Base-by-base conservation (phyloP, 169 alveolate species). In the Plasmodium blacklocki region DNA sequence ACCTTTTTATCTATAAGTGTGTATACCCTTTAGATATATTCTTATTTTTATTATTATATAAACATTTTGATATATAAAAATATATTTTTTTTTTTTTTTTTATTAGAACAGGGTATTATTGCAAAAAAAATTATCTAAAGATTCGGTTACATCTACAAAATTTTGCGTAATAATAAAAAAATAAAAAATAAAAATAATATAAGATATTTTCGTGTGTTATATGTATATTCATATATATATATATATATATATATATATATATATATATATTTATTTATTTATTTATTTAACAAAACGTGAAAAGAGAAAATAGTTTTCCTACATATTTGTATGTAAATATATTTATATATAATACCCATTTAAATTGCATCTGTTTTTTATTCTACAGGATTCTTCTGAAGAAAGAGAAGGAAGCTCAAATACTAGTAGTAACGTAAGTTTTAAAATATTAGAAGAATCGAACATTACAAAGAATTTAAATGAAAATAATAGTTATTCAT, bases 61-160 rank as follows among this genome's bases (percentile, higher is more conserved):
- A 2, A 4, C 7, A 29, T 29, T 29, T 29, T 29, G 43, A 29
- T 29, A 29, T 29, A 29, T 29, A 29, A 29, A 29, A 29, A 29
- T 29, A 29, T 29, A 5, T 8, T 49, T 15, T 19, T 7, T 60
- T 23, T 59, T 39, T 64, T 49, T 62, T 68, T 29, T 67, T 68
- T 80, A 67, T 47, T 56, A 80, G 90, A 80, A 29, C 52, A 80
- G 90, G 90, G 54, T 50, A 76, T 80, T 80, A 62, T 60, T 80
- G 62, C 78, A 80, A 80, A 80, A 80, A 68, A 80, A 80, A 66
- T 50, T 80, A 70, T 80, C 90, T 49, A 80, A 80, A 68, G 90
- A 80, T 52, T 80, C 90, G 47, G 90, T 80, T 49, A 80, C 90
- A 12, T 80, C 90, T 62, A 80, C 90, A n/a, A 80, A 80, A 71